phyloP scores from a whole-genome alignment of 148 eudicot species.

The Gaultheria prostrata region DNA sequence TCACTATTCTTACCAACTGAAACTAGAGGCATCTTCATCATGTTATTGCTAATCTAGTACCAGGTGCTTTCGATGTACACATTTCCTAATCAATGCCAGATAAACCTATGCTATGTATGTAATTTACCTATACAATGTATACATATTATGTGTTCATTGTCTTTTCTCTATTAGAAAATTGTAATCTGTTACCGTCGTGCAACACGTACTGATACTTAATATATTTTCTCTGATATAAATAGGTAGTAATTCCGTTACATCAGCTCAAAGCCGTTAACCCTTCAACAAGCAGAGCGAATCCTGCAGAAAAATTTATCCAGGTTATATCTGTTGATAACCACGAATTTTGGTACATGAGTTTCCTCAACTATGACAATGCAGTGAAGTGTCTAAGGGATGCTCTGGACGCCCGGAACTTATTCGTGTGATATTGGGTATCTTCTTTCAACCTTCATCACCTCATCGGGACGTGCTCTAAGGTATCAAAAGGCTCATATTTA shows the following conservation, averaged over 20 bases:
- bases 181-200: no score
- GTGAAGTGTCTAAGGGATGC: constrained; percentile 51
- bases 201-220: neutral
- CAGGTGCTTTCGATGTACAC: no score
- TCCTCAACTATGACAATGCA: constrained; percentile 66
- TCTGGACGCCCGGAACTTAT: constrained; percentile 33
- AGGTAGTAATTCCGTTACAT: constrained; percentile 91
- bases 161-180: neutral
- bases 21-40: neutral
- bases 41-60: neutral
- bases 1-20: neutral
- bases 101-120: neutral
- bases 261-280: constrained; percentile 82
- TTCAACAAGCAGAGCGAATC: constrained; percentile 63
- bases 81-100: neutral
- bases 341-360: constrained; percentile 97
- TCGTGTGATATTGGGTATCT: constrained; percentile 32
- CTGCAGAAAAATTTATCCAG: constrained; percentile 83
- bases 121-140: neutral
- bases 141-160: neutral
- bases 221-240: neutral
- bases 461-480: no score
- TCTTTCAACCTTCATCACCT: no score
- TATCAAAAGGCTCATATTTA: neutral
- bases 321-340: constrained; percentile 81